Evolutionary conservation across 176 grass and related monocot species (phyloP), one percentile per base, ranked within the genome.

Genomic region (Rhynchospora tenuis): DNA sequence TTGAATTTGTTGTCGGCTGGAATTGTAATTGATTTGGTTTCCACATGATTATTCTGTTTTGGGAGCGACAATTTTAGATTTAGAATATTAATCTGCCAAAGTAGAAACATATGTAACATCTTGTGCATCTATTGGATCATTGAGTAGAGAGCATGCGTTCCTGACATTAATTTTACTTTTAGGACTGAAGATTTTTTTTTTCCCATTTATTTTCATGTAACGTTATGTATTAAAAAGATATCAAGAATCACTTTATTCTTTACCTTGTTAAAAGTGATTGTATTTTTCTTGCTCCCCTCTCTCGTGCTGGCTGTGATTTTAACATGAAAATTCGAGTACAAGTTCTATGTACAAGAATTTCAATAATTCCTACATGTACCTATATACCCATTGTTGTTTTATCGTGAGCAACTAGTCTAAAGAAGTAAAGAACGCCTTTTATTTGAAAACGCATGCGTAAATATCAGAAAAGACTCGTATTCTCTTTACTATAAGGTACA

Each of bases 21-120:
- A 78, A 74, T 80, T 89, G 79, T 86, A 73, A 83, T 82, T 65
- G 66, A 29, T 52, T 82, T 29, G 31, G 60, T 50, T 67, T 64
- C n/a, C 80, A 82, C 80, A 64, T 82, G 80, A 47, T 67, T 26
- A 28, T 43, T 64, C 28, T 80, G 24, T 29, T 56, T 78, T 62
- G 56, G 31, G 24, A 62, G 22, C 62, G 46, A 22, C 54, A 81
- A 62, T 51, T 82, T 82, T 63, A 82, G 47, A 76, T 55, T 56
- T 76, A 76, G 73, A 76, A 29, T 22, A 7, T 6, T 70, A 31
- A 55, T 29, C 42, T 55, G 5, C 12, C 45, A 74, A 74, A 15
- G 45, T 73, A 51, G 70, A 48, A n/a, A 27, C 45, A 20, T 47
- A 28, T 51, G 64, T 29, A 26, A 50, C 70, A 23, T 73, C 23